Conservation (phyloP, 164 flowering plant genomes). For the Magnolia sinica region DNA sequence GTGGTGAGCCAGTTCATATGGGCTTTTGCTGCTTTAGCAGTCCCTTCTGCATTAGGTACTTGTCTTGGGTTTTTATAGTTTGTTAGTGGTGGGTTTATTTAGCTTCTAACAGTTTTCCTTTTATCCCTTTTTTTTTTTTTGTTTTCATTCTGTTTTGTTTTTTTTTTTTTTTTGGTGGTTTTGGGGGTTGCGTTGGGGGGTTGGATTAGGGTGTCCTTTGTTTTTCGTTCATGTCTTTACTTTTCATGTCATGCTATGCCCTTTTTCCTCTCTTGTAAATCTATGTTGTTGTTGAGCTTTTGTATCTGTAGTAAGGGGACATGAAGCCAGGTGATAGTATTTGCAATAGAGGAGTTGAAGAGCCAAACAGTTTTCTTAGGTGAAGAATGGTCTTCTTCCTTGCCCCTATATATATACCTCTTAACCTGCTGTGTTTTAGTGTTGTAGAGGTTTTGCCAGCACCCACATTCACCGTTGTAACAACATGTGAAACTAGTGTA, state of each 20-base stretch:
- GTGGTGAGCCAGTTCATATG: constrained; percentile 1
- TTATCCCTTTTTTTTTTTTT: neutral
- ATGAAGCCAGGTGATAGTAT: neutral
- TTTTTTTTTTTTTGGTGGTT: neutral
- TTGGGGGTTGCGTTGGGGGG: neutral
- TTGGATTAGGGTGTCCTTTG: constrained; percentile 4
- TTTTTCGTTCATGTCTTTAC: neutral
- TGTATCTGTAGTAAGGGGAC: neutral
- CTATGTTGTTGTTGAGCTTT: neutral
- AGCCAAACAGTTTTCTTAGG: neutral
- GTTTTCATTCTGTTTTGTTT: neutral
- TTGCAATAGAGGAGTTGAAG: neutral
- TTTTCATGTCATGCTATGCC: neutral
- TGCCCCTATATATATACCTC: no score
- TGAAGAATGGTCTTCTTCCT: no score
- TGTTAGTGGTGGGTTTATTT: neutral
- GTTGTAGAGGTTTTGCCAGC: no score
- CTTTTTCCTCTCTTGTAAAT: neutral
- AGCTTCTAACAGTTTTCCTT: constrained; percentile 3
- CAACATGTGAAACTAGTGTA: no score
- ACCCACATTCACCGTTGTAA: no score
- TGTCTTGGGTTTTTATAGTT: neutral
- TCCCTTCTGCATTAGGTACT: neutral
- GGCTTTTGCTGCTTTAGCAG: neutral
- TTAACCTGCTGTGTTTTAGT: no score